Evolutionary conservation across 371 early-diverging fungal species (phyloP).

Genomic region (Mucor irregularis): DNA sequence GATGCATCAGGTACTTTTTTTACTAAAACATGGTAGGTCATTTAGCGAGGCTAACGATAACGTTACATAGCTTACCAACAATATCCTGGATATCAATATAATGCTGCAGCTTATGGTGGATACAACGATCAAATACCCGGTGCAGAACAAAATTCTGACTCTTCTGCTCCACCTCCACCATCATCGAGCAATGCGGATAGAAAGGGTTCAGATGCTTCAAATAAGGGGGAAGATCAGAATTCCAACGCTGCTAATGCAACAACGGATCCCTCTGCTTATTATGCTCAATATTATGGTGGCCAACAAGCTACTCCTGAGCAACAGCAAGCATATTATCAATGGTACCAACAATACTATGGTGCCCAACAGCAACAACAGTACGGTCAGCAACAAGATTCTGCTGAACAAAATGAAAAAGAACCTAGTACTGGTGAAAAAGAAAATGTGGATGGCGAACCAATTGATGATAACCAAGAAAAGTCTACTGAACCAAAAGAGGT

Average conservation of each 20-base stretch:
- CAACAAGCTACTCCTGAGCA: constrained; percentile 30
- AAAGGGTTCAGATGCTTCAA: constrained; percentile 1
- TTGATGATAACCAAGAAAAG: constrained; percentile 1
- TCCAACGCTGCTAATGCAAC: constrained; percentile 6
- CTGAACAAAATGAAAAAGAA: not conserved
- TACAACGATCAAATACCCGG: constrained; percentile 13
- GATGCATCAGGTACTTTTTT: not conserved
- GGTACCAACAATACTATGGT: constrained; percentile 53
- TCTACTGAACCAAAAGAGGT: not conserved
- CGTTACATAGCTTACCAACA: constrained; percentile 19
- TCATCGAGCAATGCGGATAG: not conserved
- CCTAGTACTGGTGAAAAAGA: not conserved
- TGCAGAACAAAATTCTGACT: constrained; percentile 20
- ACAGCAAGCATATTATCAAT: constrained; percentile 47
- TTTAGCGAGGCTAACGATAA: too few species aligned
- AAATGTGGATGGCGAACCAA: constrained; percentile 8
- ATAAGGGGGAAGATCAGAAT: constrained; percentile 1
- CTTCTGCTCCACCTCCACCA: not conserved
- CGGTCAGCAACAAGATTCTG: constrained; percentile 1
- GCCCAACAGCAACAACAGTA: constrained; percentile 1
- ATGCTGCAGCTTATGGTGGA: not conserved
- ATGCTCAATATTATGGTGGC: constrained; percentile 39
- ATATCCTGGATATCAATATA: constrained; percentile 35
- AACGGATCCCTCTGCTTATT: constrained; percentile 26
- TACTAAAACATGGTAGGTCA: too few species aligned